phyloP scores from a whole-genome alignment of 73 alveolate species.

The Symbiodinium pilosum region DNA sequence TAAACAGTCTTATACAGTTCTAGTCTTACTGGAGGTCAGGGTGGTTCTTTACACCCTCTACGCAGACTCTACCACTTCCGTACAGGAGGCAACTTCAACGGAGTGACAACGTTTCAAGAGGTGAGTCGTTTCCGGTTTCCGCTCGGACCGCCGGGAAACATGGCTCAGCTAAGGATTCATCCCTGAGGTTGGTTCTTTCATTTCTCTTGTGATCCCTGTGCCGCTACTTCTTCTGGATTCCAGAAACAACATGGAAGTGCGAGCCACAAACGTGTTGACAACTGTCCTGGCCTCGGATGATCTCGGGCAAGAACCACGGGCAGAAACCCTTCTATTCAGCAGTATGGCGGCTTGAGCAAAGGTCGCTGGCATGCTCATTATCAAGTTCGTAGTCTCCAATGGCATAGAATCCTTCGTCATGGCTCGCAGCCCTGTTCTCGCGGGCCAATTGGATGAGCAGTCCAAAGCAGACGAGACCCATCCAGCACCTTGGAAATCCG shows the following conservation, averaged over 20 bases:
- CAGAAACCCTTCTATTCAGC: too few relatives aligned
- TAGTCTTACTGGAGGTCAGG: too few relatives aligned
- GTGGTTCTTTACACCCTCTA: too few relatives aligned
- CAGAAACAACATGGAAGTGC: constrained; percentile 13
- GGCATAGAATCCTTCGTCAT: constrained; percentile 77
- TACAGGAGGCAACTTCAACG: too few relatives aligned
- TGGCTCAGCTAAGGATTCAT: constrained; percentile 27
- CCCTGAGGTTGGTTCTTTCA: constrained; percentile 72
- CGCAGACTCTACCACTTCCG: too few relatives aligned
- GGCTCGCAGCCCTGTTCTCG: constrained; percentile 32
- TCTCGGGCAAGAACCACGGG: background rate
- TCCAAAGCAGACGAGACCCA: constrained; percentile 34
- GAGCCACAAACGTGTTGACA: constrained; percentile 39
- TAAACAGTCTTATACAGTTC: too few relatives aligned
- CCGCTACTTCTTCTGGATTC: constrained; percentile 65
- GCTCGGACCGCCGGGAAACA: too few relatives aligned
- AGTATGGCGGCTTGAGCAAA: background rate
- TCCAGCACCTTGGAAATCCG: constrained; percentile 35
- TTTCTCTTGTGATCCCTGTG: constrained; percentile 38
- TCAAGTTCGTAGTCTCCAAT: constrained; percentile 66
- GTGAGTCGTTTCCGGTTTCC: too few relatives aligned
- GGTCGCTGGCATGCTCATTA: constrained; percentile 53
- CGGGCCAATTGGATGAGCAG: constrained; percentile 40
- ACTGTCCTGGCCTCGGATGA: background rate
- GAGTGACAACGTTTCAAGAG: too few relatives aligned